Evolutionary conservation across 768 basidiomycete species (phyloP), one percentile per base, ranked within the genome.

Genomic region (Lactarius psammicola): DNA sequence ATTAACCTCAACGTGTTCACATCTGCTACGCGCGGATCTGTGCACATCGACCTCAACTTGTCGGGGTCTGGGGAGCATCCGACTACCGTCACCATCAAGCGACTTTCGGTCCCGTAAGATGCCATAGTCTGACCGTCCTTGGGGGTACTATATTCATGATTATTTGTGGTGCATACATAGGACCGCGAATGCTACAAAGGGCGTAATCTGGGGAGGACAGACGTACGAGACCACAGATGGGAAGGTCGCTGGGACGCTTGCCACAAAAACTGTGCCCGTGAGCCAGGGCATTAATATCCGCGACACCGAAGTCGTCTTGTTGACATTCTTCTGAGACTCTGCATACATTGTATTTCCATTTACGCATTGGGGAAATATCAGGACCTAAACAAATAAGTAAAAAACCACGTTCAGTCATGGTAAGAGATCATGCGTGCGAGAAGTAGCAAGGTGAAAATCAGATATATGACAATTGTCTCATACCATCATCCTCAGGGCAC

Each of bases 381-480:
- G 10, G 49, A 26, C 23, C 49, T 51, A 51, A 49, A 23, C n/a
- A 49, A 6, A 49, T 53, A 30, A 20, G n/a, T 31, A 55, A 55
- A 33, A 28, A 55, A 55, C n/a, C n/a, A n/a, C 1, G 31, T 33
- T 55, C 30, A 55, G 31, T 31, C 9, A 33, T 20, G 54, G 30
- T 5, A 33, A 51, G 13, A 8, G 10, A 31, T n/a, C 20, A 51
- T 40, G 28, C 4, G 13, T 31, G n/a, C 0, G 42, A 59, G 11
- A 30, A 54, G 49, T 36, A 23, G 3, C 31, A 26, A 8, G 54
- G 11, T 33, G 28, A 40, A 53, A 36, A 72, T 87, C 86, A 88
- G 86, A 78, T 73, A 75, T 65, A 40, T 42, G 74, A 73, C 67
- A 60, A 72, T 84, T 86, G 88, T 91, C 89, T 90, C 90, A 91